Conservation (phyloP, 495 filamentous ascomycete genomes). For the Annulohypoxylon stygium region DNA sequence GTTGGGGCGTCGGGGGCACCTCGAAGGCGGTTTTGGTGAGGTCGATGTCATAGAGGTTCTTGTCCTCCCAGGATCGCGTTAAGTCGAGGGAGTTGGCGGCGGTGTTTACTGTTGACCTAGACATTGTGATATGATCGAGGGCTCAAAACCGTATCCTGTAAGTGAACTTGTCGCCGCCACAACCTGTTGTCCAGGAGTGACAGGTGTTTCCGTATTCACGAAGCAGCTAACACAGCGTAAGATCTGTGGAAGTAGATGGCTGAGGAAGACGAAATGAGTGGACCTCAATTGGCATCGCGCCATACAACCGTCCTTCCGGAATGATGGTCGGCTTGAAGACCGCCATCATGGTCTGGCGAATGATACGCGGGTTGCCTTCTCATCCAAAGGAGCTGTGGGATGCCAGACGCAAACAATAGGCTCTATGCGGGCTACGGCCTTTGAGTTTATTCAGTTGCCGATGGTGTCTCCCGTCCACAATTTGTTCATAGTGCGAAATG, state of each 20-base stretch:
- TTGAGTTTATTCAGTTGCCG: slow-evolving; percentile 20
- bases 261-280: neutral
- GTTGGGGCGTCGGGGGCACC: slow-evolving; percentile 12
- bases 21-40: slow-evolving; percentile 8
- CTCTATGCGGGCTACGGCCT: slow-evolving; percentile 30
- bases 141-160: neutral
- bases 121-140: slow-evolving; percentile 7
- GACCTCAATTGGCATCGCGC: neutral
- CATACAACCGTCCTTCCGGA: neutral
- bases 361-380: neutral
- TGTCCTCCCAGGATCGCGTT: slow-evolving; percentile 30
- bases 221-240: neutral
- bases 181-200: neutral
- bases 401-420: slow-evolving; percentile 29
- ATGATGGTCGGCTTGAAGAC: neutral
- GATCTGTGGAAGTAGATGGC: neutral
- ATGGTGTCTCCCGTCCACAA: neutral
- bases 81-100: slow-evolving; percentile 26
- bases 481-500: neutral
- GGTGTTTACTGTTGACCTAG: slow-evolving; percentile 21
- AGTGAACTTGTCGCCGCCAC: neutral
- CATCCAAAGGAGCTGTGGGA: neutral
- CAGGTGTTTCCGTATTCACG: neutral
- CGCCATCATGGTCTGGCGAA: neutral
- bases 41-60: slow-evolving; percentile 33